A percentile compares a stretch with the other conserved stretches of the same genome.
Conservation (phyloP, 176 grass and related monocot species). For the Cymbopogon citratus region DNA sequence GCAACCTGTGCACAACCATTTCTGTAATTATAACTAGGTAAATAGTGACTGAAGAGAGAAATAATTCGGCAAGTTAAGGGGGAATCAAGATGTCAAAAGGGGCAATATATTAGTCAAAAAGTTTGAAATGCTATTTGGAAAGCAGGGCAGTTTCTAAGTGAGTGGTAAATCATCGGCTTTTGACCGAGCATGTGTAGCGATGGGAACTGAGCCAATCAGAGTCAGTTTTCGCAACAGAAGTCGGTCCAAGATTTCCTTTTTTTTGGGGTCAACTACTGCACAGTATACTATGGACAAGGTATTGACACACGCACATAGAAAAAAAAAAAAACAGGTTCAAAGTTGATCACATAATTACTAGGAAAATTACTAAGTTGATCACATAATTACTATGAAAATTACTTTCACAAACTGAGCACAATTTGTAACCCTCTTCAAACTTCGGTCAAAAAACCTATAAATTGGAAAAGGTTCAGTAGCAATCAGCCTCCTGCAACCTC, state of each 20-base stretch:
- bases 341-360: no score
- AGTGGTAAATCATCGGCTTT: no score
- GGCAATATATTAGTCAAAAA: not conserved
- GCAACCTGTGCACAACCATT: slow-evolving; percentile 44
- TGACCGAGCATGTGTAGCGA: not conserved
- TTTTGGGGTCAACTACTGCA: not conserved
- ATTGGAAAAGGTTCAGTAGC: not conserved
- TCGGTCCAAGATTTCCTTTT: not conserved
- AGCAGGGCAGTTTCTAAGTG: not conserved
- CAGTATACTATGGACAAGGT: not conserved
- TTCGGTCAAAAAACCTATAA: not conserved
- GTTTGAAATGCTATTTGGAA: not conserved
- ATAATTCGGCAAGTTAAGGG: not conserved
- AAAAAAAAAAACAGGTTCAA: no score
- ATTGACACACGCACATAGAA: not conserved
- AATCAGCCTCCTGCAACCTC: not conserved
- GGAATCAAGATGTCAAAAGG: no score
- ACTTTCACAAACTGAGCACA: not conserved
- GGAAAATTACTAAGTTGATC: no score
- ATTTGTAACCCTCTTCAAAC: not conserved
- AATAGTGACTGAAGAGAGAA: not conserved
- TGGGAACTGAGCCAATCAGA: not conserved
- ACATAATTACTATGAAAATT: not conserved
- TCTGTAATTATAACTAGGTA: not conserved
- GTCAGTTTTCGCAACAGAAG: not conserved